These are phyloP conservation scores for Trichoderma citrinoviride DNA, from an alignment of 2,329 filamentous ascomycete species.

Conservation along the genomic window DNA sequence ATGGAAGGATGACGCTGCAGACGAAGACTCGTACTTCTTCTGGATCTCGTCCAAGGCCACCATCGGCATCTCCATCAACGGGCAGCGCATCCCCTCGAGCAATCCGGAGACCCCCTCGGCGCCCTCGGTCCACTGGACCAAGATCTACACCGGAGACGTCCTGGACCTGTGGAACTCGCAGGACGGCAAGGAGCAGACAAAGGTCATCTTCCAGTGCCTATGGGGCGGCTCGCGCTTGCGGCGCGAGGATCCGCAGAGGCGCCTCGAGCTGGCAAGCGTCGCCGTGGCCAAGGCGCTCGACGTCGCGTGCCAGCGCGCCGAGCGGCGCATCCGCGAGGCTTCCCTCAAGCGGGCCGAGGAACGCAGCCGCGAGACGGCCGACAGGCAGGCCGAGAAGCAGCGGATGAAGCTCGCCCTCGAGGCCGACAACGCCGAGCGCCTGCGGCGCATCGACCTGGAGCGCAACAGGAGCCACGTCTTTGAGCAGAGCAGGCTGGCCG, in stretches of 20 bases:
- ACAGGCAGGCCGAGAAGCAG: conserved; percentile 41
- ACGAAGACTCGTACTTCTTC: conserved; percentile 61
- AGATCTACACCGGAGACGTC: conserved; percentile 72
- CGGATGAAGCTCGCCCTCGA: conserved; percentile 42
- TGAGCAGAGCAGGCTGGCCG: conserved; percentile 48
- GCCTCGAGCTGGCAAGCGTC: conserved; percentile 38
- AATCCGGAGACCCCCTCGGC: conserved; percentile 53
- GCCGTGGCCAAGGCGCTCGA: conserved; percentile 47
- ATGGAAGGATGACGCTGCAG: conserved; percentile 36
- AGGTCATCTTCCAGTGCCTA: conserved; percentile 51
- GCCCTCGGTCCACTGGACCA: conserved; percentile 61
- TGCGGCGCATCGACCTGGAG: conserved; percentile 44
- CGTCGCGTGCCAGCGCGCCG: conserved; percentile 44
- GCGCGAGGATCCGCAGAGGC: conserved; percentile 32
- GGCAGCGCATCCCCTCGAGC: conserved; percentile 58
- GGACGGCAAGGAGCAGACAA: conserved; percentile 42
- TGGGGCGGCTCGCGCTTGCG: conserved; percentile 54
- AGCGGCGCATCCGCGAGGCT: conserved; percentile 44
- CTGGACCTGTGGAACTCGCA: conserved; percentile 66
- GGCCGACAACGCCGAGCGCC: conserved; percentile 45
- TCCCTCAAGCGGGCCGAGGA: conserved; percentile 42
- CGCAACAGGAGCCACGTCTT: conserved; percentile 50
- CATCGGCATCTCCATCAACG: conserved; percentile 74
- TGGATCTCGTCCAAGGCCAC: conserved; percentile 78
- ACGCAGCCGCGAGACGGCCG: conserved; percentile 39